These are phyloP conservation scores for Suillus weaverae DNA, from an alignment of 768 basidiomycete species.

Conservation along the genomic window DNA sequence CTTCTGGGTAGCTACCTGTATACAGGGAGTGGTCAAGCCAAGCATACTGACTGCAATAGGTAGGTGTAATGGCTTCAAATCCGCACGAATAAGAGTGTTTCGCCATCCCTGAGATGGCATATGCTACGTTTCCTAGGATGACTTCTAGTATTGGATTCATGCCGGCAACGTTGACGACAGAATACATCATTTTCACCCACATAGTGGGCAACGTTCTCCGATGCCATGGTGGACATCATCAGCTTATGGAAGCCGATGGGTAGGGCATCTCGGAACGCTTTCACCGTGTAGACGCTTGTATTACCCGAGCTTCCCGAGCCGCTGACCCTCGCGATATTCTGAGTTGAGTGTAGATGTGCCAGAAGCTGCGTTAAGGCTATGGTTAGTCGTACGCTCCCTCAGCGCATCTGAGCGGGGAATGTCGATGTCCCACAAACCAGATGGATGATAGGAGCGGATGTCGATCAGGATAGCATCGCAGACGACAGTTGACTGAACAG, in stretches of 20 bases:
- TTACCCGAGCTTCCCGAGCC: constrained; percentile 27
- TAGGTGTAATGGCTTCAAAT: constrained; percentile 1
- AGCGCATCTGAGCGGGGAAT: constrained; percentile 23
- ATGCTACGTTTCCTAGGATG: constrained; percentile 27
- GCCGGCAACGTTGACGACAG: constrained; percentile 29
- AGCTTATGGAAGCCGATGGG: constrained; percentile 32
- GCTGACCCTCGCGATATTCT: constrained; percentile 22
- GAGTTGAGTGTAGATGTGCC: constrained; percentile 11
- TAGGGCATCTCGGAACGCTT: constrained; percentile 23
- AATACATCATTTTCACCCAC: constrained; percentile 36
- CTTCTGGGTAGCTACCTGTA: constrained; percentile 18
- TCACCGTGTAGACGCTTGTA: constrained; percentile 20
- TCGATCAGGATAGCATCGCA: constrained; percentile 31
- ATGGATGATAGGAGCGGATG: constrained; percentile 20
- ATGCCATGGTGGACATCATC: constrained; percentile 33
- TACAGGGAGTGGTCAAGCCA: constrained; percentile 26
- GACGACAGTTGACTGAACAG: constrained; percentile 11
- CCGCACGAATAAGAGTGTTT: constrained; percentile 4
- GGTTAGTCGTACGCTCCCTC: constrained; percentile 14
- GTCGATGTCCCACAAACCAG: constrained; percentile 17
- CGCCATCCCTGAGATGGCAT: constrained; percentile 30
- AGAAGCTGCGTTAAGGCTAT: constrained; percentile 20
- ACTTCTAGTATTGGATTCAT: constrained; percentile 27
- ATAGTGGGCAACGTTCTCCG: constrained; percentile 25
- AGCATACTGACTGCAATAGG: constrained; percentile 29